A percentile compares a stretch with the other conserved stretches of the same genome.
These are phyloP conservation scores for Saitozyma podzolica DNA, from an alignment of 768 basidiomycete genomes.

Conservation along the genomic window DNA sequence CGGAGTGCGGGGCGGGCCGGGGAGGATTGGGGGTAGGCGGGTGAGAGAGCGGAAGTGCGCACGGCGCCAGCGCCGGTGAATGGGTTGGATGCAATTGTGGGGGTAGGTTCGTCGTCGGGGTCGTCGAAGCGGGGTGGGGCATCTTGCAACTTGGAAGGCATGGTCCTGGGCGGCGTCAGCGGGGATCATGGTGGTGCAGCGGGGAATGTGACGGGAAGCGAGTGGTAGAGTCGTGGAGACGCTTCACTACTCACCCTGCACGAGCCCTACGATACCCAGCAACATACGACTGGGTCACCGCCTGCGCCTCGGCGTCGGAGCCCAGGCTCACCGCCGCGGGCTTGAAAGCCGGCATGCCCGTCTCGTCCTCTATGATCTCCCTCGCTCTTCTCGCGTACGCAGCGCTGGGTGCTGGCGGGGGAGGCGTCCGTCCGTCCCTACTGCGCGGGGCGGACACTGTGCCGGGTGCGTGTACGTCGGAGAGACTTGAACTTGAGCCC, in stretches of 20 bases:
- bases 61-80: slow-evolving; percentile 55
- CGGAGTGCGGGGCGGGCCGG: slow-evolving; percentile 40
- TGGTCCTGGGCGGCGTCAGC: slow-evolving; percentile 57
- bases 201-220: background rate
- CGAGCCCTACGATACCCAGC: slow-evolving; percentile 84
- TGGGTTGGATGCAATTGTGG: slow-evolving; percentile 36
- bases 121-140: slow-evolving; percentile 59
- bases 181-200: background rate
- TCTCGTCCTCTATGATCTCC: slow-evolving; percentile 78
- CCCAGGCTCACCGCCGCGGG: slow-evolving; percentile 54
- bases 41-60: slow-evolving; percentile 58
- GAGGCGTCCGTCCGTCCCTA: slow-evolving; percentile 35
- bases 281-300: slow-evolving; percentile 14
- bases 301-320: slow-evolving; percentile 59
- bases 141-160: slow-evolving; percentile 91
- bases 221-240: background rate
- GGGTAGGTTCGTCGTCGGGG: slow-evolving; percentile 55
- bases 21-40: slow-evolving; percentile 42
- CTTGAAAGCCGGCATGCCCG: slow-evolving; percentile 77
- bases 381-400: slow-evolving; percentile 60
- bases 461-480: slow-evolving; percentile 7
- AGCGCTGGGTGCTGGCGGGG: slow-evolving; percentile 42
- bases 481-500: background rate
- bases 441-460: background rate
- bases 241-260: slow-evolving; percentile 64